Evolutionary conservation across 2,329 filamentous ascomycete species (phyloP).

Genomic region (Cladosporium halotolerans): DNA sequence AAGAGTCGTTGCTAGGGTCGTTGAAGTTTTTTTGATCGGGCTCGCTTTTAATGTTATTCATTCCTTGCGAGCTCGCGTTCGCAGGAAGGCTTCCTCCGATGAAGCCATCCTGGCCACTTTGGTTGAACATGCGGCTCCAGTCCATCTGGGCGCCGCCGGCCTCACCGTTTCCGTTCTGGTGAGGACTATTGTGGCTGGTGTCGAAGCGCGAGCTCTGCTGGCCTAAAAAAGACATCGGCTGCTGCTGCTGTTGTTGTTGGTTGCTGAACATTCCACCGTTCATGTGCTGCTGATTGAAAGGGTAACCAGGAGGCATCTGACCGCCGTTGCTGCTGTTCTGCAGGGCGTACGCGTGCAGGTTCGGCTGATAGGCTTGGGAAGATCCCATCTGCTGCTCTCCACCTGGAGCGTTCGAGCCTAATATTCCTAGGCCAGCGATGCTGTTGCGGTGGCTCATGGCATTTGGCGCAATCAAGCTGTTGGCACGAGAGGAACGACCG

Average conservation of each 20-base stretch:
- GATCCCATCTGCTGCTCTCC: conserved; percentile 24
- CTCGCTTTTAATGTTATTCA: conserved; percentile 36
- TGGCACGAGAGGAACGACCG: conserved; percentile 42
- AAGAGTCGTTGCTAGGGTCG: conserved; percentile 41
- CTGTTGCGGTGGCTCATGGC: conserved; percentile 29
- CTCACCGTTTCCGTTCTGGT: conserved; percentile 26
- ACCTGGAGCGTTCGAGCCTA: conserved; percentile 24
- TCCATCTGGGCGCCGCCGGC: conserved; percentile 31
- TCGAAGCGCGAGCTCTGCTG: conserved; percentile 33
- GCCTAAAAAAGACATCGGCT: conserved; percentile 34
- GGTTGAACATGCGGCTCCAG: conserved; percentile 41
- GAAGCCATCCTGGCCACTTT: conserved; percentile 40
- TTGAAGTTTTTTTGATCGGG: conserved; percentile 38
- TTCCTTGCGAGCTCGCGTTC: conserved; percentile 34
- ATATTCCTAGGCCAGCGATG: conserved; percentile 27
- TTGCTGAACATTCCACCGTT: conserved; percentile 27
- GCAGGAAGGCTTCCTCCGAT: conserved; percentile 42
- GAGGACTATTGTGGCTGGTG: conserved; percentile 30
- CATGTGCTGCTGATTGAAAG: conserved; percentile 25
- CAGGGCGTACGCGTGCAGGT: conserved; percentile 30
- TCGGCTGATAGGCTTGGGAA: conserved; percentile 25
- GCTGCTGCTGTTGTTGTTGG: conserved; percentile 19
- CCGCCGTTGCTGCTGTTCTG: conserved; percentile 25
- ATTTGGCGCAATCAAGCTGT: conserved; percentile 42
- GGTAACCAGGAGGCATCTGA: conserved; percentile 26